Evolutionary conservation across 257 asterid species (phyloP), one percentile per base, ranked within the genome.

Genomic region (Linaria vulgaris): DNA sequence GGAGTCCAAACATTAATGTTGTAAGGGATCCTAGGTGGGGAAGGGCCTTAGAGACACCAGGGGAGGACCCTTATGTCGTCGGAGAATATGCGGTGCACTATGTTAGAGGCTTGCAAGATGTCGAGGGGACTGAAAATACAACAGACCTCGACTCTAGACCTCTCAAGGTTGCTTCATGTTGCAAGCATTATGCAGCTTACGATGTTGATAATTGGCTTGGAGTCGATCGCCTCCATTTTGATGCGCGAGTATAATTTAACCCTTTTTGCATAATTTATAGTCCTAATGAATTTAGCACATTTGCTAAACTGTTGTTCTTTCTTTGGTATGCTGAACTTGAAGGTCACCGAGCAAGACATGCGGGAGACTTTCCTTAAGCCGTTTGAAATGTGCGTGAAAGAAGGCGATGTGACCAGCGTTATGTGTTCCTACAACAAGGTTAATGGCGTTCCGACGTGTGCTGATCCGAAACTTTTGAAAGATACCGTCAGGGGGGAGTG

Each of bases 1-100:
- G 88, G 88, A 77, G 82, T 48, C 88, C 88, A 5, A 80, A 79
- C 50, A 74, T 83, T 0, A 80, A 83, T 8, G 75, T 76, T 0
- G 73, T 77, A 4, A 76, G 82, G 15, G 89, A 83, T 69, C 86
- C 89, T 0, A 61, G 84, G 50, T 80, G 89, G 89, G 89, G 89
- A 20, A 69, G 89, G 53, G 72, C 70, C 14, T 47, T 57, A 0
- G 84, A 80, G 65, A 80, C 84, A 0, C 86, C 84, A 0, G 84
- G 86, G 0, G 86, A 80, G 60, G 84, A 75, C 44, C 86, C 89
- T 6, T 75, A 2, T 27, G 34, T 27, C 6, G 34, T 27, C 34
- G 34, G 34, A 27, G 34, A 27, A 6, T 27, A n/a, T 21, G 83
- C 82, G 0, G 64, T 39, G 8, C 64, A 66, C 49, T 83, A 74